These are phyloP conservation scores for Ascochyta rabiei DNA, from an alignment of 2,329 filamentous ascomycete genomes.

Conservation along the genomic window DNA sequence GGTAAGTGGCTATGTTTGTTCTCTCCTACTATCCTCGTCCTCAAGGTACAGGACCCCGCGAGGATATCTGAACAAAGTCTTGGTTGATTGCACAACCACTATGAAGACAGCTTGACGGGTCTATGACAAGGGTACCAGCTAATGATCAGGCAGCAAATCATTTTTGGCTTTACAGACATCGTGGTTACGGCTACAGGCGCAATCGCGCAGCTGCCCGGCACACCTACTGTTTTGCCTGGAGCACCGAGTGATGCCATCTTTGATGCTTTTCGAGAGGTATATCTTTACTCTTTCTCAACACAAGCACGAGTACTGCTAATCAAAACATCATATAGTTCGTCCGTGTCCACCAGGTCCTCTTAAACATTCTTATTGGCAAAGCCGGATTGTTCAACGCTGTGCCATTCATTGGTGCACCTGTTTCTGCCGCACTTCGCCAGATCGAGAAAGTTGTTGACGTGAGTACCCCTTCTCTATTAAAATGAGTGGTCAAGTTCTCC, in stretches of 20 bases:
- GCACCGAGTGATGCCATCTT: conserved; percentile 10
- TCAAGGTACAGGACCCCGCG: too few relatives aligned
- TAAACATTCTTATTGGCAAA: conserved; percentile 27
- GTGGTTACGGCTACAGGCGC: conserved; percentile 8
- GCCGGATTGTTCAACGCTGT: conserved; percentile 19
- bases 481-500: too few relatives aligned
- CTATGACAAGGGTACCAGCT: too few relatives aligned
- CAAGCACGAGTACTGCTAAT: too few relatives aligned
- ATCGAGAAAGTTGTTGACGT: conserved; percentile 24
- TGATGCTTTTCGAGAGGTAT: conserved; percentile 23
- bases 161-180: conserved; percentile 11
- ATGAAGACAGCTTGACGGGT: too few relatives aligned
- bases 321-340: conserved; percentile 16
- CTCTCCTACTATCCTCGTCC: background rate
- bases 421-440: conserved; percentile 21
- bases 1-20: conserved; percentile 6
- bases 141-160: too few relatives aligned
- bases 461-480: background rate
- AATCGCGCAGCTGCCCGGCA: conserved; percentile 14
- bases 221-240: conserved; percentile 6
- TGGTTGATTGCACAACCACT: too few relatives aligned
- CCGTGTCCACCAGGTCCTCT: conserved; percentile 22
- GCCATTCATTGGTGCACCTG: conserved; percentile 19
- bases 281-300: background rate
- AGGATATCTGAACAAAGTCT: too few relatives aligned